These are phyloP conservation scores for Microdochium paspali DNA, from an alignment of 2,329 filamentous ascomycete species.

Conservation along the genomic window DNA sequence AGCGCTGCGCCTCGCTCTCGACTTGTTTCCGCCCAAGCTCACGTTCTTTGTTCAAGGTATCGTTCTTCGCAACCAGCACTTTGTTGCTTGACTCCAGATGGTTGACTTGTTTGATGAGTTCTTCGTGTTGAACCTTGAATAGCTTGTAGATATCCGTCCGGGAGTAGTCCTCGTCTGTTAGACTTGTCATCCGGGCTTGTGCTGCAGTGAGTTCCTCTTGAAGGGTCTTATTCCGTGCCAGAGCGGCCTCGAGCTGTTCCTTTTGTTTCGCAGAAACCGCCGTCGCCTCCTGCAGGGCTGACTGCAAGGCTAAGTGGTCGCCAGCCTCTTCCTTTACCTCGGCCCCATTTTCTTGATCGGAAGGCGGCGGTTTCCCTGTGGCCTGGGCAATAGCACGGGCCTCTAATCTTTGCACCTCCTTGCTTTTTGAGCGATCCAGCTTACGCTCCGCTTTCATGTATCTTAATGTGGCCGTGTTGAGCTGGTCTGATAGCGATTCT, in stretches of 20 bases:
- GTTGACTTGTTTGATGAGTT: constrained; percentile 86
- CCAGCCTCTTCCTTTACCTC: constrained; percentile 45
- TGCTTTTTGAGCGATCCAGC: constrained; percentile 79
- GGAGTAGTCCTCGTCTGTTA: constrained; percentile 88
- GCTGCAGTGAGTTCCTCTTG: constrained; percentile 73
- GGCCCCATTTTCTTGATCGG: constrained; percentile 41
- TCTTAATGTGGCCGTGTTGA: constrained; percentile 80
- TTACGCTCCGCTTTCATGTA: constrained; percentile 96
- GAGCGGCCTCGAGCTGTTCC: constrained; percentile 72
- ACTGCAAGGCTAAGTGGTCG: constrained; percentile 58
- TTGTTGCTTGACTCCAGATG: constrained; percentile 83
- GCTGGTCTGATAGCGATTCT: constrained; percentile 72
- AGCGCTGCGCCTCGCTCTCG: constrained; percentile 67
- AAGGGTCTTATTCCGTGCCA: constrained; percentile 65
- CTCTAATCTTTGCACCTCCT: constrained; percentile 85
- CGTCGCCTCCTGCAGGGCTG: constrained; percentile 67
- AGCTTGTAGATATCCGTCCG: constrained; percentile 90
- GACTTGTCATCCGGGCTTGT: constrained; percentile 55
- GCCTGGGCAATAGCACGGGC: constrained; percentile 73
- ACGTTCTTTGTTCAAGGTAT: constrained; percentile 77
- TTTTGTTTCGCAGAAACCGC: constrained; percentile 76
- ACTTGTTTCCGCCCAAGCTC: constrained; percentile 73
- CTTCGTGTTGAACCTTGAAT: constrained; percentile 82
- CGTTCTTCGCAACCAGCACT: constrained; percentile 73
- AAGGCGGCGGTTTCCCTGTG: constrained; percentile 28